phyloP scores from a whole-genome alignment of 441 rosid genomes.

The Bocquillonia castaneifolia region DNA sequence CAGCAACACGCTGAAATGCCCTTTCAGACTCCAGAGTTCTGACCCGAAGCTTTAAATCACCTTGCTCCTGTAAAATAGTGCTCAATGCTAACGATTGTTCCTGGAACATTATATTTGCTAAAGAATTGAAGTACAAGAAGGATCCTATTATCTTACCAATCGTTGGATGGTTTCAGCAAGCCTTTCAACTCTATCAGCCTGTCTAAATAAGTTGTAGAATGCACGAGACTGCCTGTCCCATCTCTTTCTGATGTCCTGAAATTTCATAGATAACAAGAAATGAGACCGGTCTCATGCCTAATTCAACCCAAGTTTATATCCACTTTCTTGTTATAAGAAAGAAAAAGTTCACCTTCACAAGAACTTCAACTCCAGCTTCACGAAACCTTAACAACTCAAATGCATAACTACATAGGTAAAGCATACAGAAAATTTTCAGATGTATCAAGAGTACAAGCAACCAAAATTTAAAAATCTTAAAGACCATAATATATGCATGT shows the following conservation, averaged over 20 bases:
- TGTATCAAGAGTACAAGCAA: neutral
- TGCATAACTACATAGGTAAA: constrained; percentile 62
- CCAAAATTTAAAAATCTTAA: constrained; percentile 7
- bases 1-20: constrained; percentile 93
- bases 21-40: constrained; percentile 91
- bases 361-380: constrained; percentile 95
- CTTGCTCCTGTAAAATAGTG: constrained; percentile 72
- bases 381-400: constrained; percentile 83
- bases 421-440: constrained; percentile 26
- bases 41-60: constrained; percentile 95
- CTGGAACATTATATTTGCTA: constrained; percentile 4
- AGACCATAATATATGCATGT: too few species aligned
- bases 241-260: constrained; percentile 85
- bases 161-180: constrained; percentile 80
- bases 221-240: constrained; percentile 96
- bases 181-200: constrained; percentile 93
- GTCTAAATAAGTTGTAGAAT: constrained; percentile 88
- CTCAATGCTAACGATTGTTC: constrained; percentile 3
- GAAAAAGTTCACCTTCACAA: constrained; percentile 48
- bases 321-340: constrained; percentile 10
- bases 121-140: constrained; percentile 10
- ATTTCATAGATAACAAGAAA: constrained; percentile 22
- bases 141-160: constrained; percentile 48
- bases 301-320: constrained; percentile 35
- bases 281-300: constrained; percentile 12